Evolutionary conservation across 768 basidiomycete species (phyloP), one percentile per base, ranked within the genome.

Genomic region (Mycena filopes): DNA sequence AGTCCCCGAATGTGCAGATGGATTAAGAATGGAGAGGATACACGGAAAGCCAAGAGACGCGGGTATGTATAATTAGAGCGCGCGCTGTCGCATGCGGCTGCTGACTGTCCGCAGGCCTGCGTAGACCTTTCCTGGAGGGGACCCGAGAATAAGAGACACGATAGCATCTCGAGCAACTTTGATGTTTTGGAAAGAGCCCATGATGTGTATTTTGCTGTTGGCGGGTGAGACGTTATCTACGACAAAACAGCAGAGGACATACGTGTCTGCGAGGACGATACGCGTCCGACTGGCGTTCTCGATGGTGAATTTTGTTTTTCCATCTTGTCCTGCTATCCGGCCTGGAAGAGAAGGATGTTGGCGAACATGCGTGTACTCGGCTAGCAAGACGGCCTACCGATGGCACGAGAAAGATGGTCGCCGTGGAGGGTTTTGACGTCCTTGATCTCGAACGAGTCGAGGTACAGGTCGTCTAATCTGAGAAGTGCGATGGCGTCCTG

Each of bases 211-310:
- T 86, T 98, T 96, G 29, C 96, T 98, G 72, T 2, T 5, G 20
- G 51, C 16, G 36, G 36, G 60, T 55, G 56, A 67, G 21, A 55
- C 65, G 53, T 51, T n/a, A 18, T 20, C 41, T 9, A 20, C 42
- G 41, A 23, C 13, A 55, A 25, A 50, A 5, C 45, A 31, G 31
- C 18, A 16, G n/a, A 49, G n/a, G n/a, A 87, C 93, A 58, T 73
- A 96, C 96, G 95, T 96, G 75, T 99, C 98, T 13, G 98, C 98
- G 43, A 99, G 88, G 48, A 99, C 94, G 60, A 99, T 98, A n/a
- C 98, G 91, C 28, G 98, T 99, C 61, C 97, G 87, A 70, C 91
- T 96, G 3, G 96, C 87, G 72, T 99, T 99, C 82, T 99, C 98
- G 59, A 99, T 99, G 2, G 96, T 96, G 77, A 98, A 99, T 76